phyloP scores from a whole-genome alignment of 345 rosid genomes.

The Hypericum perforatum region DNA sequence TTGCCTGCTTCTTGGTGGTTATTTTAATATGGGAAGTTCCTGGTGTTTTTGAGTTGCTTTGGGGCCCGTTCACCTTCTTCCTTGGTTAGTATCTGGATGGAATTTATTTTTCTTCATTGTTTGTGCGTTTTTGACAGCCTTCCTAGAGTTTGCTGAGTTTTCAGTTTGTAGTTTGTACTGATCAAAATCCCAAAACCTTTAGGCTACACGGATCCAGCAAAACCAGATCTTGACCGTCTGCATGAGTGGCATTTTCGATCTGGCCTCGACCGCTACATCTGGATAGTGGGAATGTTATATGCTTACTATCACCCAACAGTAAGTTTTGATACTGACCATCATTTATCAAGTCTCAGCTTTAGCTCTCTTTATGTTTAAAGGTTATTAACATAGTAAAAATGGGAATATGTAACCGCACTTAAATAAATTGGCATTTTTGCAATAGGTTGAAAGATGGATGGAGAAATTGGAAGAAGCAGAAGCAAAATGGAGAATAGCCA shows the following conservation, averaged over 20 bases:
- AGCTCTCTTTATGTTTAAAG: conserved; percentile 11
- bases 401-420: conserved; percentile 4
- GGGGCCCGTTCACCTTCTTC: conserved; percentile 82
- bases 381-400: not conserved
- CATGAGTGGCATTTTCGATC: conserved; percentile 99
- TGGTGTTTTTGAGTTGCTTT: conserved; percentile 81
- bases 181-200: conserved; percentile 20
- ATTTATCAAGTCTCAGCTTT: conserved; percentile 4
- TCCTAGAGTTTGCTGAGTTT: conserved; percentile 6
- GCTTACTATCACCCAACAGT: conserved; percentile 99
- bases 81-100: conserved; percentile 50
- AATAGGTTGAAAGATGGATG: conserved; percentile 94
- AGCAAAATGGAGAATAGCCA: conserved; percentile 47
- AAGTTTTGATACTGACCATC: conserved; percentile 22
- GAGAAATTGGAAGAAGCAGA: conserved; percentile 93
- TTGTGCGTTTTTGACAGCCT: no score
- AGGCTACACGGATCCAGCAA: conserved; percentile 92
- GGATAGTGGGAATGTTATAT: conserved; percentile 97
- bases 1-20: conserved; percentile 76
- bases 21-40: conserved; percentile 91
- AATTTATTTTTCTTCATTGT: not conserved
- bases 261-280: conserved; percentile 97
- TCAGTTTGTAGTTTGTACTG: conserved; percentile 1
- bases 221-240: conserved; percentile 53
- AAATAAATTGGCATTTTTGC: conserved; percentile 9